phyloP scores from a whole-genome alignment of 331 rosid species.

The Malus hybrid region DNA sequence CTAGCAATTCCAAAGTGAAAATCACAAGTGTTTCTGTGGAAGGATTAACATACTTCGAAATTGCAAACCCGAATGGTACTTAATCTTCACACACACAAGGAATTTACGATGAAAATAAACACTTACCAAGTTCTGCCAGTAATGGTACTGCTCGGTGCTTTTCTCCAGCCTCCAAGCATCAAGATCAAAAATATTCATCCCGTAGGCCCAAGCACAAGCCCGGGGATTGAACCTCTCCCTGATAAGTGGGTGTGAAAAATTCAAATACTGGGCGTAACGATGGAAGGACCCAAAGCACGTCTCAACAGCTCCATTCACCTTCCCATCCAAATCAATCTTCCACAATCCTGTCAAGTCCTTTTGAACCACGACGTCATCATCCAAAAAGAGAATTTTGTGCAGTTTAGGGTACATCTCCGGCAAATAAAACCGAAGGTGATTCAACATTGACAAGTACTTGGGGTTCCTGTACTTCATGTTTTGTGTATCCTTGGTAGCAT shows the following conservation, averaged over 20 bases:
- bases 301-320: constrained; percentile 96
- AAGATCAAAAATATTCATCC: constrained; percentile 90
- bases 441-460: constrained; percentile 58
- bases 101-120: not conserved
- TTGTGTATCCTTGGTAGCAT: constrained; percentile 38
- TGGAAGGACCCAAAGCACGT: constrained; percentile 96
- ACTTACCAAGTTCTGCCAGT: constrained; percentile 90
- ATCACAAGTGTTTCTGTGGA: no score
- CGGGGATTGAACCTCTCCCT: constrained; percentile 74
- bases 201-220: constrained; percentile 94
- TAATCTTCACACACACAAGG: not conserved
- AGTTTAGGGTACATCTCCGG: constrained; percentile 92
- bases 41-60: not conserved
- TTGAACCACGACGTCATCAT: constrained; percentile 45
- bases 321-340: constrained; percentile 89
- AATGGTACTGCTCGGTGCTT: constrained; percentile 71
- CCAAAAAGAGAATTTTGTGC: constrained; percentile 69
- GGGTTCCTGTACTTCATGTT: constrained; percentile 44
- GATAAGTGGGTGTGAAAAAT: constrained; percentile 74
- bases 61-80: not conserved
- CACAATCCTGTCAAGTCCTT: constrained; percentile 62
- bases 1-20: not conserved
- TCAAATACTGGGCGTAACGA: constrained; percentile 68
- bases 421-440: constrained; percentile 86
- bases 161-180: constrained; percentile 91